Conservation (phyloP, 768 basidiomycete species). For the Strobilomyces dryophilus region DNA sequence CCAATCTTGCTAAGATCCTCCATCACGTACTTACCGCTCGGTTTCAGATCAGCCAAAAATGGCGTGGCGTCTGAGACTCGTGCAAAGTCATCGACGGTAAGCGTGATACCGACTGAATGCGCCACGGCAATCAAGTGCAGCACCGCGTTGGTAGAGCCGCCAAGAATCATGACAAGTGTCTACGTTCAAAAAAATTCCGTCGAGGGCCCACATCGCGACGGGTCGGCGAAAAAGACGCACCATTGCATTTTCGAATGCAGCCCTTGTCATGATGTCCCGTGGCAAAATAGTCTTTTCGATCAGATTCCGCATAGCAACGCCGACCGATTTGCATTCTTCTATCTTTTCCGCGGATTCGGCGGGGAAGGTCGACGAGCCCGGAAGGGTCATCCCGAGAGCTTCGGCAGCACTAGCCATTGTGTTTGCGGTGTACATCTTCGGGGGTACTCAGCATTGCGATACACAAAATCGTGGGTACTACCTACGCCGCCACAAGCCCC, state of each 20-base stretch:
- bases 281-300: conserved; percentile 91
- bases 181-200: conserved; percentile 28
- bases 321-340: conserved; percentile 77
- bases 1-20: conserved; percentile 95
- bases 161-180: conserved; percentile 95
- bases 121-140: conserved; percentile 96
- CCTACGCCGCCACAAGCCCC: conserved; percentile 96
- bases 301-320: conserved; percentile 80
- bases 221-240: conserved; percentile 37
- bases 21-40: conserved; percentile 98
- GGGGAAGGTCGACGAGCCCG: conserved; percentile 96
- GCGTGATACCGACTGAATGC: conserved; percentile 86
- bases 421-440: conserved; percentile 95
- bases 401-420: conserved; percentile 98
- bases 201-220: conserved; percentile 5
- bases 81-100: conserved; percentile 92
- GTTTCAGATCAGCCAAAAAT: conserved; percentile 95
- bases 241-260: conserved; percentile 98
- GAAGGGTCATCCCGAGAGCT: conserved; percentile 92
- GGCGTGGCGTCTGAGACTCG: conserved; percentile 87
- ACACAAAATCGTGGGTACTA: conserved; percentile 13
- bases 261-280: conserved; percentile 92
- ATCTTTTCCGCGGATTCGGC: conserved; percentile 89
- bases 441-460: conserved; percentile 4
- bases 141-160: conserved; percentile 97